Evolutionary conservation across 805 yeast species (phyloP), one percentile per base, ranked within the genome.

Genomic region (Myxozyma kluyveri): DNA sequence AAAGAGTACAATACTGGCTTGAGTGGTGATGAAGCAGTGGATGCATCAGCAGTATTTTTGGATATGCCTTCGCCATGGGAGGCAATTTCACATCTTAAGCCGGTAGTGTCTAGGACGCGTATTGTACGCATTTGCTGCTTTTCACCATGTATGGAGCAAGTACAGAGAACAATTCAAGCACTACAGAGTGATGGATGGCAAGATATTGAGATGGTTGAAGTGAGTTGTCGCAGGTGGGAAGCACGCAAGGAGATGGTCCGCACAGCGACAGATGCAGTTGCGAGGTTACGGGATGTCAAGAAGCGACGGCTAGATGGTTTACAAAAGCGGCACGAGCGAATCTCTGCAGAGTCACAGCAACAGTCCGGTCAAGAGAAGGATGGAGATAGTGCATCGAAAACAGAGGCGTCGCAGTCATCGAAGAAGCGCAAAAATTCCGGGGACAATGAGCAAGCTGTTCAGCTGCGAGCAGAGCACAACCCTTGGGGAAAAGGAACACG

Each of bases 11-110:
- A 73, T 84, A 63, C 42, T 2, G 69, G 72, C n/a, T n/a, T n/a
- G n/a, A 1, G 47, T 24, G 45, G 40, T 3, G 40, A 67, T 66
- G 1, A 47, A 60, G 33, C 33, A 29, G 14, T 9, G 33, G 69
- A 76, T 37, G 95, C 89, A 0, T 83, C 83, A 50, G 82, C 84
- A 1, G 80, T 93, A 0, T 93, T 93, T 64, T 75, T 93, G 57
- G 99, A 93, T 67, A 75, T 93, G 43, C 99, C 99, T 2, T 83
- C 96, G 3, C 99, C 99, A 6, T 91, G 98, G 97, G 82, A 81
- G 33, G 99, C 99, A 4, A 85, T 93, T 47, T 88, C 88, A 4
- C 84, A 85, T 68, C 70, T 91, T 42, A 70, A 74, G 10, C 61
- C 64, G 29, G 95, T 86, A 0, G 75, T 86, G 14, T 71, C 85